Percentiles rank a stretch among this genome's conserved stretches.
These are phyloP conservation scores for Xylaria venustula DNA, from an alignment of 495 filamentous ascomycete genomes.

Conservation along the genomic window DNA sequence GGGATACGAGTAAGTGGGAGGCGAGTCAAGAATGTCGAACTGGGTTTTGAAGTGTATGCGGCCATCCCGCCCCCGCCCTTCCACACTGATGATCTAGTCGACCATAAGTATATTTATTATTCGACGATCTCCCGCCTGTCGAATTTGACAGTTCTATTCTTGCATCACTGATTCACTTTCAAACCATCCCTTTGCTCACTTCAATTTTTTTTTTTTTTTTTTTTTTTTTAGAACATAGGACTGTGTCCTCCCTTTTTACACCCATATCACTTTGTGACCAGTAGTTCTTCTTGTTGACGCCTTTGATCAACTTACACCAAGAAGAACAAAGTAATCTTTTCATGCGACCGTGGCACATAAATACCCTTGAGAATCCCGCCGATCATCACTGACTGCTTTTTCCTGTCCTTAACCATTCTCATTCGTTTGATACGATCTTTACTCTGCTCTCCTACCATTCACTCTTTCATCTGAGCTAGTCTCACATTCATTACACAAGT, in stretches of 20 bases:
- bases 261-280: constrained; percentile 19
- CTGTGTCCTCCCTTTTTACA: not conserved
- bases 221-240: not conserved
- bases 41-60: no score
- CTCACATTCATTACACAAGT: constrained; percentile 6
- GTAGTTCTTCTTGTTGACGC: constrained; percentile 6
- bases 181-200: not conserved
- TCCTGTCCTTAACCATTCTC: not conserved
- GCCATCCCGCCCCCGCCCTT: no score
- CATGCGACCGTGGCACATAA: not conserved
- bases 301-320: constrained; percentile 14
- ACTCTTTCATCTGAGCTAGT: not conserved
- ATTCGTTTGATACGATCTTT: constrained; percentile 10
- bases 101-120: no score
- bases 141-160: no score
- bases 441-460: not conserved
- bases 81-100: no score
- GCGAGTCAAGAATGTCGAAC: no score
- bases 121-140: no score
- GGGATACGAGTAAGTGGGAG: no score
- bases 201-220: not conserved
- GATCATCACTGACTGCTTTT: no score
- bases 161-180: not conserved
- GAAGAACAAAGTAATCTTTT: constrained; percentile 13
- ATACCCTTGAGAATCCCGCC: not conserved